phyloP scores from a whole-genome alignment of 495 filamentous ascomycete species.

The Rusavskia elegans region DNA sequence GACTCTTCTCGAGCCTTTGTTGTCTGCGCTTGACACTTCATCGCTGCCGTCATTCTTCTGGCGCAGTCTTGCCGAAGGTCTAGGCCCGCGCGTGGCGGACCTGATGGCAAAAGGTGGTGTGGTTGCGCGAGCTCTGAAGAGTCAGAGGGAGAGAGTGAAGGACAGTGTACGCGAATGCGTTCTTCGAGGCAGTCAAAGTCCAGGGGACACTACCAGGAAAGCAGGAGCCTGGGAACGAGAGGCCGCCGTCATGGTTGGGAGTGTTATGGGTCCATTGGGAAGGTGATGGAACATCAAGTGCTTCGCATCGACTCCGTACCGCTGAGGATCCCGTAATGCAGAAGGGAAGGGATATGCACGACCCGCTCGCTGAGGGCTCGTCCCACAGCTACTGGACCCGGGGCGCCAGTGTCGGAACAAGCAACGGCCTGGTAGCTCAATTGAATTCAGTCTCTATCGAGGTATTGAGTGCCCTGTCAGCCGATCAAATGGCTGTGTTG shows the following conservation, averaged over 20 bases:
- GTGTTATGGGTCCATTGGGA: slow-evolving; percentile 40
- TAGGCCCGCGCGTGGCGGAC: slow-evolving; percentile 66
- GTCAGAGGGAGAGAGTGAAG: slow-evolving; percentile 57
- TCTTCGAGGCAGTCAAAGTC: slow-evolving; percentile 49
- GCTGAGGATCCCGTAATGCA: no score
- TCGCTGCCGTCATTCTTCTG: slow-evolving; percentile 85
- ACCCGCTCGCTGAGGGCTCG: no score
- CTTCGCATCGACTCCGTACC: no score
- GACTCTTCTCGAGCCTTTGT: slow-evolving; percentile 58
- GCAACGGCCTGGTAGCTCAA: no score
- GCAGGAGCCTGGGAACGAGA: slow-evolving; percentile 67
- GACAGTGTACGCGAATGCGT: slow-evolving; percentile 75
- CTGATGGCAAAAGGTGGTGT: slow-evolving; percentile 68
- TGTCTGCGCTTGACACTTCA: slow-evolving; percentile 69
- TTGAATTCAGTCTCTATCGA: no score
- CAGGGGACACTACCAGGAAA: slow-evolving; percentile 29
- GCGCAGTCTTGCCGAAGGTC: slow-evolving; percentile 63
- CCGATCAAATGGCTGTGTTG: no score
- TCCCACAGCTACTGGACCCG: no score
- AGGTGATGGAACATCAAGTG: slow-evolving; percentile 16
- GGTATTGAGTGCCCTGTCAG: no score
- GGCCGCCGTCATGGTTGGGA: slow-evolving; percentile 86
- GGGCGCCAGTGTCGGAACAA: no score
- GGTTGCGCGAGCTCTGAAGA: slow-evolving; percentile 61
- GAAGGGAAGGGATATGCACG: no score